Conservation (phyloP, 257 asterid species). For the Paraleonurus japonicus region DNA sequence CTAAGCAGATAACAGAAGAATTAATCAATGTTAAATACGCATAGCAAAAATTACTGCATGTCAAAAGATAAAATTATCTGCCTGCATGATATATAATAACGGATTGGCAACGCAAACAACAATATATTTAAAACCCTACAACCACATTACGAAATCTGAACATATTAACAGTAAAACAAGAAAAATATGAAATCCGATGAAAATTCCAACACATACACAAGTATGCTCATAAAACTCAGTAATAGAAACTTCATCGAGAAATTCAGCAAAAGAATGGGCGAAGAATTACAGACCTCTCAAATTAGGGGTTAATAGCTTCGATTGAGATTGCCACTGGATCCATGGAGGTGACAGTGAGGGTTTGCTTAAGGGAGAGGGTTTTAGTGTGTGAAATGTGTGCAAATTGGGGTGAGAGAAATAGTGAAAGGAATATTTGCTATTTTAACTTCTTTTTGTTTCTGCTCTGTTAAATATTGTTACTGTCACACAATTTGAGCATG, state of each 20-base stretch:
- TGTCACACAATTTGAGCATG: neutral
- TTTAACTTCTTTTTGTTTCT: no score
- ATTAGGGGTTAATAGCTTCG: constrained; percentile 1
- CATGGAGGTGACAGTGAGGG: constrained; percentile 22
- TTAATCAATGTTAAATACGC: neutral
- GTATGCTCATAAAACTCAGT: neutral
- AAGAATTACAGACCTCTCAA: constrained; percentile 18
- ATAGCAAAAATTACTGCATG: neutral
- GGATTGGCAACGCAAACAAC: neutral
- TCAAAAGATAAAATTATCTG: neutral
- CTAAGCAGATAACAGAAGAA: constrained; percentile 8
- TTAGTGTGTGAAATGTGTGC: neutral
- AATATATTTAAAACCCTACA: constrained; percentile 4
- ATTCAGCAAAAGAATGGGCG: neutral
- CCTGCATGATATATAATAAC: neutral
- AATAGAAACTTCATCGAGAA: neutral
- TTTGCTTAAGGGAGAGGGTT: constrained; percentile 26
- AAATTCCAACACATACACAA: neutral
- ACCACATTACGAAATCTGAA: constrained; percentile 8
- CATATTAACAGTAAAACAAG: neutral
- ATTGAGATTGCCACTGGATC: constrained; percentile 1
- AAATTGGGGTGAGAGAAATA: neutral
- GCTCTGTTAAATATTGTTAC: neutral
- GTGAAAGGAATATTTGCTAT: neutral
- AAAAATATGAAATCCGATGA: neutral